Percentiles rank a stretch among this genome's conserved stretches.
phyloP scores from a whole-genome alignment of 78 protist genomes.

The Dictyostelium intermedium region DNA sequence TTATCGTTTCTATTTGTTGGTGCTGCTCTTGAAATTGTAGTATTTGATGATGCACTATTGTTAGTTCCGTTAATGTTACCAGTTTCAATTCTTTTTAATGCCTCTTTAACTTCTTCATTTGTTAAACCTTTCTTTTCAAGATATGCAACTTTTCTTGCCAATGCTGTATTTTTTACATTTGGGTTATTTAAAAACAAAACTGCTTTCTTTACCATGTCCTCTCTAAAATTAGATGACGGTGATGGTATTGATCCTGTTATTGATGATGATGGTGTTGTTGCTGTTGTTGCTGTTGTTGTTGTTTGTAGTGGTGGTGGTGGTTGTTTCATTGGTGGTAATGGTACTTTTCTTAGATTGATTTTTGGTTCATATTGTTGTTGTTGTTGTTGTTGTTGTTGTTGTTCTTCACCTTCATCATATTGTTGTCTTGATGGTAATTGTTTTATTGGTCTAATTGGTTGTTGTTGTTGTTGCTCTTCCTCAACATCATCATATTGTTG shows the following conservation, averaged over 20 bases:
- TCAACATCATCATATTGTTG: neutral
- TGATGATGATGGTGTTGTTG: neutral
- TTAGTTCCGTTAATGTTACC: neutral
- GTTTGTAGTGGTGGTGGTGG: neutral
- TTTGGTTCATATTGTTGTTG: neutral
- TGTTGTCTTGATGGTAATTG: slow-evolving; percentile 13
- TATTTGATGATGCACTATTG: neutral
- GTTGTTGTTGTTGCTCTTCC: neutral
- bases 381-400: slow-evolving; percentile 32
- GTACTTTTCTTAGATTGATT: neutral
- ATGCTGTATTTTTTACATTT: slow-evolving; percentile 57
- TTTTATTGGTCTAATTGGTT: neutral
- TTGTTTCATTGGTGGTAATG: neutral
- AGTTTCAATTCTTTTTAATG: slow-evolving; percentile 40
- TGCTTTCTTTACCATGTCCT: slow-evolving; percentile 74
- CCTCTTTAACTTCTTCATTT: slow-evolving; percentile 63
- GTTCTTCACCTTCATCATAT: neutral
- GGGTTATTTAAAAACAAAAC: slow-evolving; percentile 58
- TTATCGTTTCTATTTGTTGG: neutral
- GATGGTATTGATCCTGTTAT: neutral
- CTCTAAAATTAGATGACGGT: slow-evolving; percentile 38
- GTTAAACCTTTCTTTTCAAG: slow-evolving; percentile 69
- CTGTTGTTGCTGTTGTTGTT: neutral
- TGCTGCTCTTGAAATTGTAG: neutral
- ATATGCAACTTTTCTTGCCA: slow-evolving; percentile 66